phyloP scores from a whole-genome alignment of 1,139 yeast species.

The Blastobotrys niveus region DNA sequence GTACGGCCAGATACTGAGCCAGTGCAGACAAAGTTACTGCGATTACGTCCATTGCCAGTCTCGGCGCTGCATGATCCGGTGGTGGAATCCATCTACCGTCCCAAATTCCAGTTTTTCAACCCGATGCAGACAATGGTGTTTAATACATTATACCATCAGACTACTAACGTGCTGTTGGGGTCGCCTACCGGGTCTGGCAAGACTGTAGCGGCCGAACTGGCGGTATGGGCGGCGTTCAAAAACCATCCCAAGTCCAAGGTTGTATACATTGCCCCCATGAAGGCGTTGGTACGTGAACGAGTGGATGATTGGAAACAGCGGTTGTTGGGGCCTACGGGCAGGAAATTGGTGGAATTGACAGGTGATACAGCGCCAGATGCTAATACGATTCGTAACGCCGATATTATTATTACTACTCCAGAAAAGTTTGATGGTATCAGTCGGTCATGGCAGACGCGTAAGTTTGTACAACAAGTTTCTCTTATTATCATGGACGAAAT shows the following conservation, averaged over 20 bases:
- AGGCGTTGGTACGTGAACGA: slow-evolving; percentile 92
- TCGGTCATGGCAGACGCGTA: slow-evolving; percentile 95
- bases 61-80: slow-evolving; percentile 67
- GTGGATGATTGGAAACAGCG: slow-evolving; percentile 90
- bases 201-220: slow-evolving; percentile 93
- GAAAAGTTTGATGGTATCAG: slow-evolving; percentile 98
- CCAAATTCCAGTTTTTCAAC: slow-evolving; percentile 77
- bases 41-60: slow-evolving; percentile 80
- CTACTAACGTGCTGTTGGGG: slow-evolving; percentile 82
- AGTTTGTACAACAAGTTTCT: slow-evolving; percentile 85
- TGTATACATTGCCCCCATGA: slow-evolving; percentile 98
- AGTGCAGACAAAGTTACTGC: slow-evolving; percentile 69
- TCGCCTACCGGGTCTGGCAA: slow-evolving; percentile 99
- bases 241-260: slow-evolving; percentile 76
- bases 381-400: slow-evolving; percentile 77
- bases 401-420: slow-evolving; percentile 92
- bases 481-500: slow-evolving; percentile 97
- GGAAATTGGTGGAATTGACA: slow-evolving; percentile 79
- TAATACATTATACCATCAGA: slow-evolving; percentile 76
- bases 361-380: slow-evolving; percentile 96
- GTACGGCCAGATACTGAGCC: slow-evolving; percentile 87
- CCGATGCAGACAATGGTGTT: slow-evolving; percentile 99
- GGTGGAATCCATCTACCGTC: slow-evolving; percentile 61
- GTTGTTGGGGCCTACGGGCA: slow-evolving; percentile 44
- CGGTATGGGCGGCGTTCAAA: slow-evolving; percentile 91